Percentiles rank a stretch among this genome's conserved stretches.
Evolutionary conservation across 208 protist species (phyloP).

Genomic region (Lotmaria passim): DNA sequence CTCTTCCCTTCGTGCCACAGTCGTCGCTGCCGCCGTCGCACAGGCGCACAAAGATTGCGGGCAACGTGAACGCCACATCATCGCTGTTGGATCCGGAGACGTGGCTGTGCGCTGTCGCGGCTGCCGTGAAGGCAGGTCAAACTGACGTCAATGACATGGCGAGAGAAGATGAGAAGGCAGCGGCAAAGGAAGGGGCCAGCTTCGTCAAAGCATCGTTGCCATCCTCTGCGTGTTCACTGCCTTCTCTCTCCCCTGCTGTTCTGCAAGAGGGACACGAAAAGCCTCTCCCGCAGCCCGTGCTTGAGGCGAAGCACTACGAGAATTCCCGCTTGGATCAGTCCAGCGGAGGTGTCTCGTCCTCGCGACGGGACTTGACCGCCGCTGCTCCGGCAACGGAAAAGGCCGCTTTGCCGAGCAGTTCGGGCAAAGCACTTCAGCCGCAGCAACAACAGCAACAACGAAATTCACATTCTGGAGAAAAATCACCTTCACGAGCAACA

Average conservation of each 20-base stretch:
- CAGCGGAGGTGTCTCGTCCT: neutral
- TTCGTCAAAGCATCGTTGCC: no score
- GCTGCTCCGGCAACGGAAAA: neutral
- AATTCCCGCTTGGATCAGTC: constrained; percentile 1
- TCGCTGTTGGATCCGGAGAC: constrained; percentile 22
- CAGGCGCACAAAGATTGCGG: neutral
- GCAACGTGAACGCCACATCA: neutral
- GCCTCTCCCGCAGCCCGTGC: no score
- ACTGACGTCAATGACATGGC: no score
- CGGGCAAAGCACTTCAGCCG: neutral
- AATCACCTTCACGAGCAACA: neutral
- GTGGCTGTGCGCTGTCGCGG: constrained; percentile 36
- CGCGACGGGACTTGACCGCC: neutral
- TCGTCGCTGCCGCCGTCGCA: neutral
- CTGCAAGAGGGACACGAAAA: no score
- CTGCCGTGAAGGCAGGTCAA: neutral
- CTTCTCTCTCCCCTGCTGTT: no score
- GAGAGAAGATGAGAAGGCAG: neutral
- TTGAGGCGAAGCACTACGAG: constrained; percentile 2
- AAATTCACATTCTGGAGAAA: neutral
- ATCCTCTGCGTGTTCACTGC: no score
- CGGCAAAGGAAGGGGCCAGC: no score
- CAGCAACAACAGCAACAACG: neutral
- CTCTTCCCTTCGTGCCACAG: constrained; percentile 4
- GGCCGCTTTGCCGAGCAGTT: no score